Conservation (phyloP, 2,329 filamentous ascomycete genomes). For the Claviceps capensis region DNA sequence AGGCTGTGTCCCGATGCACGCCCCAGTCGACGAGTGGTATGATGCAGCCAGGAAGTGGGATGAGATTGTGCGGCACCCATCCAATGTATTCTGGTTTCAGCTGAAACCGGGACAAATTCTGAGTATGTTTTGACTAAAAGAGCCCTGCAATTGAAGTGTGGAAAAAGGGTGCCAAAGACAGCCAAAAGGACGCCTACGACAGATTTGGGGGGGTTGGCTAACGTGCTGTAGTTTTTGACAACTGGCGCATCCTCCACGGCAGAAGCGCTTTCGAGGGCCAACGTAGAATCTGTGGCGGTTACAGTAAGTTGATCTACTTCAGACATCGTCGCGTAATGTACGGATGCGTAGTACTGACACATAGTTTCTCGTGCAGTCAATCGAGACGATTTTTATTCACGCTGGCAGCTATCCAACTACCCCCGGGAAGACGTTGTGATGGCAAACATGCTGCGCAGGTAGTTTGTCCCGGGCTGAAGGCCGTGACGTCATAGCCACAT, state of each 20-base stretch:
- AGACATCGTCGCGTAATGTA: neutral
- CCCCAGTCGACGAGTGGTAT: constrained; percentile 55
- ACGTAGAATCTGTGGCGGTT: constrained; percentile 80
- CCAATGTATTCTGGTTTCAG: constrained; percentile 67
- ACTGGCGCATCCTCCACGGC: constrained; percentile 89
- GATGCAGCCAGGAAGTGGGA: constrained; percentile 63
- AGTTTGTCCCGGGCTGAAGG: neutral
- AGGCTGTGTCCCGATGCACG: constrained; percentile 47
- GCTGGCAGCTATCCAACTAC: constrained; percentile 60
- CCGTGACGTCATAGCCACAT: no score
- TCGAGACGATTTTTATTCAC: constrained; percentile 67
- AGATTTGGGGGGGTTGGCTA: neutral
- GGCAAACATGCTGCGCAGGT: constrained; percentile 18
- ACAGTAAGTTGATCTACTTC: constrained; percentile 46
- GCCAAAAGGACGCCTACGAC: neutral
- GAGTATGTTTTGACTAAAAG: constrained; percentile 35
- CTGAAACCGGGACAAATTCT: constrained; percentile 65
- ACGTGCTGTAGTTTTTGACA: constrained; percentile 62
- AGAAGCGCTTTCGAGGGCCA: constrained; percentile 70
- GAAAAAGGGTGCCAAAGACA: no score
- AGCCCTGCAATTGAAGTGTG: no score
- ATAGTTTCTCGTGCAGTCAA: constrained; percentile 39
- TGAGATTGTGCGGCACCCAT: constrained; percentile 47
- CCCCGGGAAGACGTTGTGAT: constrained; percentile 29
- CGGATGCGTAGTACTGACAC: neutral